Base-by-base conservation (phyloP, 2,329 filamentous ascomycete genomes). In the Beauveria scarabaeidicola region DNA sequence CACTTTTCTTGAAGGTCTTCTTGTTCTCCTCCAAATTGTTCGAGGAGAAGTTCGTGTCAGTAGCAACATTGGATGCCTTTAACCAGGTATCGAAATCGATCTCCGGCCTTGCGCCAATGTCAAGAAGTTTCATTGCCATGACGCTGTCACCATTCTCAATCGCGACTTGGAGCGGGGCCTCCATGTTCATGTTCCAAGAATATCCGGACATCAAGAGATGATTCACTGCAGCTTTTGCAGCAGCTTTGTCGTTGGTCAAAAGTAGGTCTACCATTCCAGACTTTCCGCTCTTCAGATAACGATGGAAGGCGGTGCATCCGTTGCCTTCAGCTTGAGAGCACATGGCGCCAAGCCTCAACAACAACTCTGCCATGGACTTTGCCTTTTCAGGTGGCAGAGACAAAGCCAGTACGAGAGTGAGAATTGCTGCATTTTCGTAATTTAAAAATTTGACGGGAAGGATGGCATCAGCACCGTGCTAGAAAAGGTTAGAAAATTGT, bases 391-490 rank as follows among this genome's bases (percentile, higher is more conserved):
- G 65, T 0, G 88, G 83, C 6, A 92, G 80, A 11, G 80, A 74
- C 29, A 90, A 73, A 1, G 87, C 82, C n/a, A 95, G 77, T 1
- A 84, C 80, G 8, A 93, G 73, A 0, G 86, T 88, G 52, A 94
- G 75, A 48, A 93, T 85, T 0, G 86, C 88, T 1, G 75, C 80
- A 29, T 76, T 74, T 2, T 82, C 78, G 59, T 80, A 66, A 1
- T 74, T 71, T 10, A 81, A 67, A 27, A 88, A 78, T 70, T 92
- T 92, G 68, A 94, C 78, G 0, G 90, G 90, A 23, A 91, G 75
- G 17, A 92, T 76, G 1, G 88, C 79, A 69, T 95, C 90, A 5
- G 90, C 89, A 8, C 89, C 91, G 67, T 90, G 94, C 63, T 86
- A 76, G 75, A 67, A 52, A 5, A 36, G n/a, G 48, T 63, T 60